Conservation (phyloP, 2,329 filamentous ascomycete species). For the Neonectria hederae region DNA sequence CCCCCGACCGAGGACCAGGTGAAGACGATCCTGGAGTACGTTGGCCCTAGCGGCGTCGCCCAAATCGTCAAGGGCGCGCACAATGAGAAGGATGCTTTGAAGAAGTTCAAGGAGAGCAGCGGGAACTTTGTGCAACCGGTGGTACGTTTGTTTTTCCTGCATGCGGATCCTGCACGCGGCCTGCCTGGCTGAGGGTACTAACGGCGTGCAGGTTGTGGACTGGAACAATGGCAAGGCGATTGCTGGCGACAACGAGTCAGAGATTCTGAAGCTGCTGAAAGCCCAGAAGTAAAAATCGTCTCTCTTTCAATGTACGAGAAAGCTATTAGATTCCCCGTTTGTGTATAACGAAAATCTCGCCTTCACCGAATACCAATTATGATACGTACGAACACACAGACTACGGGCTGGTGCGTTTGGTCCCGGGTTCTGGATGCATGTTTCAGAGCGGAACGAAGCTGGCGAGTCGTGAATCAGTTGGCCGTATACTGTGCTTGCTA, state of each 20-base stretch:
- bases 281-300: slow-evolving; percentile 53
- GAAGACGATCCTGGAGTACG: slow-evolving; percentile 83
- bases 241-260: slow-evolving; percentile 82
- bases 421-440: not conserved
- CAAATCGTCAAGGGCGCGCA: slow-evolving; percentile 77
- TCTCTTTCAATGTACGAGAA: slow-evolving; percentile 29
- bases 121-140: slow-evolving; percentile 79
- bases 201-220: slow-evolving; percentile 71
- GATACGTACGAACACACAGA: not conserved
- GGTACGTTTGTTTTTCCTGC: slow-evolving; percentile 58
- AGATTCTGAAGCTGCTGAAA: slow-evolving; percentile 84
- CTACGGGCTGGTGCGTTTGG: not conserved
- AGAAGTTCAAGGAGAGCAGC: slow-evolving; percentile 75
- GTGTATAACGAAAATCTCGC: slow-evolving; percentile 24
- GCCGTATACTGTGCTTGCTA: not conserved
- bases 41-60: slow-evolving; percentile 69
- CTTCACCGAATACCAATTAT: not conserved
- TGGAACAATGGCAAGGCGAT: slow-evolving; percentile 91
- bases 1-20: slow-evolving; percentile 85
- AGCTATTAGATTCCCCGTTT: slow-evolving; percentile 27
- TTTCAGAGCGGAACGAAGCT: not conserved
- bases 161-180: not conserved
- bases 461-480: slow-evolving; percentile 1
- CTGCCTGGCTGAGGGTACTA: slow-evolving; percentile 13
- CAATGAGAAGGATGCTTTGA: slow-evolving; percentile 80